Evolutionary conservation across 495 filamentous ascomycete species (phyloP).

Genomic region (Penicillium ochrochloron): DNA sequence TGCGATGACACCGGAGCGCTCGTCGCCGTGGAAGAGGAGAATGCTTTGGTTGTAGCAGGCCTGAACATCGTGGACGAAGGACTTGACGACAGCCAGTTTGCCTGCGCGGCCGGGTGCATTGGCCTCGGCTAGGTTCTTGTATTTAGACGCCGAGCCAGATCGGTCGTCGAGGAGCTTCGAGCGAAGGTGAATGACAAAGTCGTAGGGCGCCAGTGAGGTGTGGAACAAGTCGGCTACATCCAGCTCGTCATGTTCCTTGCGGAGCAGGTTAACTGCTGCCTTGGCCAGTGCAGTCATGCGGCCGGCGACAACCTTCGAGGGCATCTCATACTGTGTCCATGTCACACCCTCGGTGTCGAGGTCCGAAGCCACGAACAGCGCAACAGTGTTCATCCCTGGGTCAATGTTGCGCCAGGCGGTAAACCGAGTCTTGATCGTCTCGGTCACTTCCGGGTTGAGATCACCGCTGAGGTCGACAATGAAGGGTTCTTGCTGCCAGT

Average conservation of each 20-base stretch:
- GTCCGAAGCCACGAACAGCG: slow-evolving; percentile 81
- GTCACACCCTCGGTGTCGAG: slow-evolving; percentile 75
- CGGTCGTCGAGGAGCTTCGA: slow-evolving; percentile 43
- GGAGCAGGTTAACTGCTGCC: slow-evolving; percentile 65
- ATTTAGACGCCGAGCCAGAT: slow-evolving; percentile 47
- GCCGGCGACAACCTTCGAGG: slow-evolving; percentile 80
- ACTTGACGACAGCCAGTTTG: slow-evolving; percentile 47
- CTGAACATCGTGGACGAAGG: slow-evolving; percentile 64
- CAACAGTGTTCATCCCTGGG: slow-evolving; percentile 80
- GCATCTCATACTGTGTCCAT: slow-evolving; percentile 73
- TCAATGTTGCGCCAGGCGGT: slow-evolving; percentile 81
- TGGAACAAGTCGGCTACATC: slow-evolving; percentile 68
- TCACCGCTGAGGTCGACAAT: slow-evolving; percentile 70
- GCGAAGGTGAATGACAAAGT: slow-evolving; percentile 78
- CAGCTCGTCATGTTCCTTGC: slow-evolving; percentile 59
- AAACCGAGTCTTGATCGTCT: slow-evolving; percentile 69
- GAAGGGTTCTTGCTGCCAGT: slow-evolving; percentile 84
- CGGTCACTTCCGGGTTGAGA: slow-evolving; percentile 57
- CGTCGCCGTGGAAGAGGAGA: slow-evolving; percentile 73
- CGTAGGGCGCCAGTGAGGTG: slow-evolving; percentile 72
- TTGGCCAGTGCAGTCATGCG: slow-evolving; percentile 82
- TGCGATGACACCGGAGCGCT: slow-evolving; percentile 63
- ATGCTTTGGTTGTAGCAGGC: slow-evolving; percentile 63
- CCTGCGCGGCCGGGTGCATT: slow-evolving; percentile 17
- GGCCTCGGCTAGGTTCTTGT: slow-evolving; percentile 68